These are phyloP conservation scores for Umbelopsis ramanniana DNA, from an alignment of 192 early-diverging fungal species.

Conservation along the genomic window DNA sequence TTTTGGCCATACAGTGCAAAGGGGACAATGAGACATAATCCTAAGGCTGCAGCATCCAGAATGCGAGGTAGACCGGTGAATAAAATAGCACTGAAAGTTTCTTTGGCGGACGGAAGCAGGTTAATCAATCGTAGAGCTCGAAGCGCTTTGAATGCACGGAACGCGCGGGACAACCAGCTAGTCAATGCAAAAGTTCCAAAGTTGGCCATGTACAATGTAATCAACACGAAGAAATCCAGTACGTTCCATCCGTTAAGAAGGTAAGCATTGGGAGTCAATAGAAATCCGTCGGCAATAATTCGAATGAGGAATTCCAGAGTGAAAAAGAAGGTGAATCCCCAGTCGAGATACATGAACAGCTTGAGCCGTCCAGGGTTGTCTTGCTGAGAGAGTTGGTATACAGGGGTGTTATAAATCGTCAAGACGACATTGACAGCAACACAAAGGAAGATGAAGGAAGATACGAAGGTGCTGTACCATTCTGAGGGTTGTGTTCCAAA, in stretches of 20 bases:
- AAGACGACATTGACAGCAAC: conserved; percentile 55
- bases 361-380: not conserved
- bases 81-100: conserved; percentile 59
- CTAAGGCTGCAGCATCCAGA: conserved; percentile 53
- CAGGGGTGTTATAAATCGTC: conserved; percentile 48
- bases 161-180: conserved; percentile 47
- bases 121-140: conserved; percentile 63
- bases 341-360: conserved; percentile 42
- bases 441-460: conserved; percentile 46
- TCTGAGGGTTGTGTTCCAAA: conserved; percentile 47
- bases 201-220: conserved; percentile 55
- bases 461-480: conserved; percentile 49
- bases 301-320: conserved; percentile 58
- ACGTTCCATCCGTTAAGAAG: conserved; percentile 59
- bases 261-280: conserved; percentile 65
- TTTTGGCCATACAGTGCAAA: conserved; percentile 56
- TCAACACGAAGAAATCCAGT: conserved; percentile 63
- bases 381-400: conserved; percentile 50
- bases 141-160: conserved; percentile 62
- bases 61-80: conserved; percentile 62
- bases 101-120: conserved; percentile 51
- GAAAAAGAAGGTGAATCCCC: conserved; percentile 54
- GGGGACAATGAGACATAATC: conserved; percentile 55
- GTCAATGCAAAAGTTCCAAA: conserved; percentile 42
- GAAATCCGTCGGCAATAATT: conserved; percentile 62